These are phyloP conservation scores for Linnemannia hyalina DNA, from an alignment of 192 early-diverging fungal species.

Conservation along the genomic window DNA sequence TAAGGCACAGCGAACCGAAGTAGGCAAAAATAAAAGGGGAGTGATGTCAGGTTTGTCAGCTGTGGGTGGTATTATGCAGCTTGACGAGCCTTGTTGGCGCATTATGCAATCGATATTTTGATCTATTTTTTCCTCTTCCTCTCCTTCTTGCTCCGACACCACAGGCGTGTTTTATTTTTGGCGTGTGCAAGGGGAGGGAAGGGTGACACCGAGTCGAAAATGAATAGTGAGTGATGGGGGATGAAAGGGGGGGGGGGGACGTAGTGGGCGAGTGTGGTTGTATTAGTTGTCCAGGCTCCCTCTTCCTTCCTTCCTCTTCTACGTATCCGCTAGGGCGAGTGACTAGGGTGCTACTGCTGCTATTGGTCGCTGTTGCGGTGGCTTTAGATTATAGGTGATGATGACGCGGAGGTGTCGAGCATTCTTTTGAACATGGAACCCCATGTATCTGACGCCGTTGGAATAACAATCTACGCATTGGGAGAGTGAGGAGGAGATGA, in stretches of 20 bases:
- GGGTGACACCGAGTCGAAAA: neutral
- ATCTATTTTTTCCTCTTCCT: too few species aligned
- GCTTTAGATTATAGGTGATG: slow-evolving; percentile 30
- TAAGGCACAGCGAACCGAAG: too few species aligned
- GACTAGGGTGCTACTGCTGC: neutral
- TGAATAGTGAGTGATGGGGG: neutral
- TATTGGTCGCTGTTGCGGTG: neutral
- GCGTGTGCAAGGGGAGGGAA: neutral
- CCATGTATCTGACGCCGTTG: slow-evolving; percentile 65
- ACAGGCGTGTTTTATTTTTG: neutral
- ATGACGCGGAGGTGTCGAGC: slow-evolving; percentile 57
- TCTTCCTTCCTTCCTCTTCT: too few species aligned
- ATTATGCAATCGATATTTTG: too few species aligned
- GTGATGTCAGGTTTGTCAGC: too few species aligned
- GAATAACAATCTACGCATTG: slow-evolving; percentile 62
- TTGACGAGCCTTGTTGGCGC: too few species aligned
- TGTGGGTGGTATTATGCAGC: too few species aligned
- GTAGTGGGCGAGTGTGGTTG: too few species aligned
- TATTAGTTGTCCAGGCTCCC: too few species aligned
- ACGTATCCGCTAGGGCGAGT: too few species aligned
- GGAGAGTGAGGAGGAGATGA: neutral
- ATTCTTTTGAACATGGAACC: slow-evolving; percentile 69
- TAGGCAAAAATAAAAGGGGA: too few species aligned
- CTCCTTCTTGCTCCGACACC: neutral
- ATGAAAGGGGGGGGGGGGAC: too few species aligned